These are phyloP conservation scores for Pseudoturritis turrita DNA, from an alignment of 345 rosid species.

Conservation along the genomic window DNA sequence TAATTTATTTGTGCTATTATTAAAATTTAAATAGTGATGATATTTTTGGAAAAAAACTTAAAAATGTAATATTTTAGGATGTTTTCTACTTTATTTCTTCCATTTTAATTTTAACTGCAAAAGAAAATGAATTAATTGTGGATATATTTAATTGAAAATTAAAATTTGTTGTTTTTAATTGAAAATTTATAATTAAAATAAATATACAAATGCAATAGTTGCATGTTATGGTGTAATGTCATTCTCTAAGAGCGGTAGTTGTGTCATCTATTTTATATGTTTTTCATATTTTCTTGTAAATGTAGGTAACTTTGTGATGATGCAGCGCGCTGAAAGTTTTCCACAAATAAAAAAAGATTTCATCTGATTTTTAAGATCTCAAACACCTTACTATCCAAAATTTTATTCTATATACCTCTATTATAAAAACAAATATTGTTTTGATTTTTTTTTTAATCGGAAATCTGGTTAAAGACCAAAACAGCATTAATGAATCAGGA, in stretches of 20 bases:
- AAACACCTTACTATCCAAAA: too few species aligned
- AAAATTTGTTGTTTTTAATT: background rate
- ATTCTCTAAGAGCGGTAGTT: conserved; percentile 15
- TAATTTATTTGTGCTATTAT: too few species aligned
- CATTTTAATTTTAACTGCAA: background rate
- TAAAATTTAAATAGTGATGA: too few species aligned
- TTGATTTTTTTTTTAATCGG: too few species aligned
- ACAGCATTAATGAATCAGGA: too few species aligned
- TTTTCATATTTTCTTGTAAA: background rate
- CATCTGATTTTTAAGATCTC: too few species aligned
- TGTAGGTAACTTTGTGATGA: background rate
- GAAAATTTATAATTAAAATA: background rate
- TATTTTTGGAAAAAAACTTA: too few species aligned
- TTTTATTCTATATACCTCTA: too few species aligned
- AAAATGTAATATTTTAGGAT: too few species aligned
- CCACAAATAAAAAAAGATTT: background rate
- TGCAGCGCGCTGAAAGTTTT: background rate
- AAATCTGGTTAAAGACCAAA: too few species aligned
- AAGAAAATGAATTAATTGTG: background rate
- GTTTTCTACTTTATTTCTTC: too few species aligned
- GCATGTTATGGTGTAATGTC: conserved; percentile 23
- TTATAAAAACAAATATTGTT: too few species aligned
- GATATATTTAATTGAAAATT: background rate
- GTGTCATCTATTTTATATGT: conserved; percentile 14
- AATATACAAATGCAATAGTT: background rate